Percentiles rank a stretch among this genome's conserved stretches.
Evolutionary conservation across 2,329 filamentous ascomycete species (phyloP).

Genomic region (Aspergillus tanneri): DNA sequence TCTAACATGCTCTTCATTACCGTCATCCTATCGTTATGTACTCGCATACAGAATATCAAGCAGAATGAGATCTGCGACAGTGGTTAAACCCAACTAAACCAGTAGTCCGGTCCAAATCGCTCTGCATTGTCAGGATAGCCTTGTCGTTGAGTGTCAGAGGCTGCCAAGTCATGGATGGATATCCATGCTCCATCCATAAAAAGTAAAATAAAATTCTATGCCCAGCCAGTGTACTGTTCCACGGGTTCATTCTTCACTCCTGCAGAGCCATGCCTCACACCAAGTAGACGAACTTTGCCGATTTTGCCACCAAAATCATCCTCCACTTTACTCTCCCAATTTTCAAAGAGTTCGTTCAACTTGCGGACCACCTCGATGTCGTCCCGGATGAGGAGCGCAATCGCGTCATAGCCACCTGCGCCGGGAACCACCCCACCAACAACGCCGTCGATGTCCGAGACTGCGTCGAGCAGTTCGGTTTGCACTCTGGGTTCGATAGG

Average conservation of each 20-base stretch:
- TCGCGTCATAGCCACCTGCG: slow-evolving; percentile 88
- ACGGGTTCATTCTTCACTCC: slow-evolving; percentile 44
- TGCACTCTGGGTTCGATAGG: slow-evolving; percentile 88
- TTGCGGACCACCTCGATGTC: slow-evolving; percentile 61
- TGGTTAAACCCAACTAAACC: background rate
- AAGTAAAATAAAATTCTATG: background rate
- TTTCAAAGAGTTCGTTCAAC: slow-evolving; percentile 62
- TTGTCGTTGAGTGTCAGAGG: background rate
- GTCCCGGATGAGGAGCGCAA: slow-evolving; percentile 76
- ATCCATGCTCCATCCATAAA: too few relatives aligned
- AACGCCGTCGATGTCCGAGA: slow-evolving; percentile 71
- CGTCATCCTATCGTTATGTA: background rate
- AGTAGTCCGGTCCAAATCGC: background rate
- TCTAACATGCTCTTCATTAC: background rate
- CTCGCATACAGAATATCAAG: background rate
- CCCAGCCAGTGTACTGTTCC: slow-evolving; percentile 41
- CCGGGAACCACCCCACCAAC: slow-evolving; percentile 90
- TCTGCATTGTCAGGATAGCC: background rate
- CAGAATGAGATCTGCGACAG: background rate
- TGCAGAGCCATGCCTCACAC: slow-evolving; percentile 48
- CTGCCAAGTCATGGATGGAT: too few relatives aligned
- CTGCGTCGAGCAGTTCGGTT: slow-evolving; percentile 77
- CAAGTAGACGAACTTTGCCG: slow-evolving; percentile 46
- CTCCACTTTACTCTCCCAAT: slow-evolving; percentile 59
- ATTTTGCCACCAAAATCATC: slow-evolving; percentile 48